These are phyloP conservation scores for Dictyophora rubrovolvata DNA, from an alignment of 768 basidiomycete genomes.

Conservation along the genomic window DNA sequence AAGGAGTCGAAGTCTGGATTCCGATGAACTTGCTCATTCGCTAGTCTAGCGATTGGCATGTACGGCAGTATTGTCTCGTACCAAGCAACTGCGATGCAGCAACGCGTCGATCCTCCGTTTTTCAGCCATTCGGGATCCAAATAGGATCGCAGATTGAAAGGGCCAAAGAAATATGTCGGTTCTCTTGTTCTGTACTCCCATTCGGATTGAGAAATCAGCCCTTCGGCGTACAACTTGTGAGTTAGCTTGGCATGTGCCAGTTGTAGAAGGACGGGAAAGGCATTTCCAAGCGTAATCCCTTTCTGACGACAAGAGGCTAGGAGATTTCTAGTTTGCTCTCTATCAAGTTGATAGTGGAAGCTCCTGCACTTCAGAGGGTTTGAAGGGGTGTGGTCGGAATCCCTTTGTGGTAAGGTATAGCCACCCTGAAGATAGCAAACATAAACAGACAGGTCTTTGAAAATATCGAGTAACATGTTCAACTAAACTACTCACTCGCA, in stretches of 20 bases:
- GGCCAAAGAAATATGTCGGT: constrained; percentile 39
- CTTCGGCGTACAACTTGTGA: constrained; percentile 32
- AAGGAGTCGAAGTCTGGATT: constrained; percentile 33
- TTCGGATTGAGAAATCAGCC: constrained; percentile 39
- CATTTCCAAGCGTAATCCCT: constrained; percentile 41
- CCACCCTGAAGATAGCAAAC: constrained; percentile 34
- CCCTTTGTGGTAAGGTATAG: constrained; percentile 40
- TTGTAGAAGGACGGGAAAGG: constrained; percentile 39
- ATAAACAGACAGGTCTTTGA: background rate
- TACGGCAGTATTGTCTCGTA: constrained; percentile 35
- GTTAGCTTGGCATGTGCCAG: constrained; percentile 43
- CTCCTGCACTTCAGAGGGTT: constrained; percentile 28
- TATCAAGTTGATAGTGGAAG: constrained; percentile 17
- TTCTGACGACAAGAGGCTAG: constrained; percentile 30
- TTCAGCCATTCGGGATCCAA: constrained; percentile 38
- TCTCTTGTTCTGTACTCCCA: constrained; percentile 42
- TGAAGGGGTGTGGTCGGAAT: constrained; percentile 25
- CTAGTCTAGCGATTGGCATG: constrained; percentile 30
- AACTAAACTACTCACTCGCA: background rate
- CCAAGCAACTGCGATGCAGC: constrained; percentile 33
- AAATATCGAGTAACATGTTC: background rate
- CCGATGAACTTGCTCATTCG: constrained; percentile 20
- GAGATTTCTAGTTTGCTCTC: constrained; percentile 23
- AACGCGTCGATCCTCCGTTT: constrained; percentile 33
- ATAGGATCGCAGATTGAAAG: constrained; percentile 40